Evolutionary conservation across 345 rosid genomes (phyloP).

Genomic region (Eucalyptus pauciflora): DNA sequence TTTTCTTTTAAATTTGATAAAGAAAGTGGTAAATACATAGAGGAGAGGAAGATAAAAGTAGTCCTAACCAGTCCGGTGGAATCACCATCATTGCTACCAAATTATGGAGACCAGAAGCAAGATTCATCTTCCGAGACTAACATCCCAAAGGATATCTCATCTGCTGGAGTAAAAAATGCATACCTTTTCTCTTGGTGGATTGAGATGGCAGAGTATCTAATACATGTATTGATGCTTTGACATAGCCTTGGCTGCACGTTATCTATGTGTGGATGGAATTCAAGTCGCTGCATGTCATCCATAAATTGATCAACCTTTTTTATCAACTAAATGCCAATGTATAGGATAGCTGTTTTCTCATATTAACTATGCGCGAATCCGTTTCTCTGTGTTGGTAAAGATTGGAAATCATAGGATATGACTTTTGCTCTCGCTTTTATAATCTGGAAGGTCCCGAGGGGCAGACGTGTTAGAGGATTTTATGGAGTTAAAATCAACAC

Average conservation of each 20-base stretch:
- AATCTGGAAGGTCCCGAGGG: neutral
- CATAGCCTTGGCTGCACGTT: neutral
- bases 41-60: slow-evolving; percentile 35
- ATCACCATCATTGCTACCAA: slow-evolving; percentile 19
- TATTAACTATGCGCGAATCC: neutral
- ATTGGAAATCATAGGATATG: neutral
- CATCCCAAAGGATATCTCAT: neutral
- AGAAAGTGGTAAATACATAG: slow-evolving; percentile 18
- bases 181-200: neutral
- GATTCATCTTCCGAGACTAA: neutral
- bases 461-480: neutral
- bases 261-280: too few species aligned
- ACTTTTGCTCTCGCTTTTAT: neutral
- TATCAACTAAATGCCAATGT: neutral
- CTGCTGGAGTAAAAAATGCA: slow-evolving; percentile 23
- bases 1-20: slow-evolving; percentile 19
- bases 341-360: neutral
- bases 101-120: slow-evolving; percentile 21
- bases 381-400: neutral
- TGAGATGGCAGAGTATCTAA: neutral
- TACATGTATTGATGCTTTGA: neutral
- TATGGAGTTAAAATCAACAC: neutral
- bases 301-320: neutral
- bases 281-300: neutral
- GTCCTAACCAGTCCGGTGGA: slow-evolving; percentile 15